Conservation (phyloP, 495 filamentous ascomycete species). For the Tricharina praecox region DNA sequence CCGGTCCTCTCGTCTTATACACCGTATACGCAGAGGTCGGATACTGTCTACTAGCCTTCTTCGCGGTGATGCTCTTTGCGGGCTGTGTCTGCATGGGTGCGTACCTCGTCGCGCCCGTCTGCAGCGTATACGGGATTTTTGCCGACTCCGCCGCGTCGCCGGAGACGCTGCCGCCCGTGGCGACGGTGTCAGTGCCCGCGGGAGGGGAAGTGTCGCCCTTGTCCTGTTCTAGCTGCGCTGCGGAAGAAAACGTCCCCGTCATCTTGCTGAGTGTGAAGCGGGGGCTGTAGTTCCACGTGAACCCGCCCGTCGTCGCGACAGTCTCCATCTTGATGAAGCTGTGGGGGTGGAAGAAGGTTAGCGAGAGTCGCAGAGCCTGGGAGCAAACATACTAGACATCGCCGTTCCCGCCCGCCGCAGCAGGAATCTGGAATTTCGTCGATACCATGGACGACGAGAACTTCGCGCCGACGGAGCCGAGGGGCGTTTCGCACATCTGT, state of each 20-base stretch:
- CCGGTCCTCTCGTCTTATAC: constrained; percentile 40
- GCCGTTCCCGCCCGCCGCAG: constrained; percentile 33
- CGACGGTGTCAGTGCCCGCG: constrained; percentile 24
- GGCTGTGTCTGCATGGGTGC: constrained; percentile 58
- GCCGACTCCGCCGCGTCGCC: neutral
- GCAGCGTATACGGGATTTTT: constrained; percentile 42
- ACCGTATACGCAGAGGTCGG: constrained; percentile 45
- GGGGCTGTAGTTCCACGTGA: constrained; percentile 41
- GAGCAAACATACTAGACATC: constrained; percentile 45
- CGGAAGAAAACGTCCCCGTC: constrained; percentile 43
- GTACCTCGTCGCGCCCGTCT: constrained; percentile 48
- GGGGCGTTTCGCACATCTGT: constrained; percentile 11
- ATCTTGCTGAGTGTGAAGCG: constrained; percentile 52
- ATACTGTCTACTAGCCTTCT: constrained; percentile 35
- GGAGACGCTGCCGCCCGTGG: neutral
- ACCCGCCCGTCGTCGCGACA: constrained; percentile 34
- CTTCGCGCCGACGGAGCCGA: constrained; percentile 32
- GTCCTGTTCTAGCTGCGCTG: constrained; percentile 33
- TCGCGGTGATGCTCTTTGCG: constrained; percentile 44
- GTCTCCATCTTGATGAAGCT: constrained; percentile 53
- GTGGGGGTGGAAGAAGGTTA: neutral
- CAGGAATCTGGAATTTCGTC: constrained; percentile 35
- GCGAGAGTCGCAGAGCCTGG: constrained; percentile 8
- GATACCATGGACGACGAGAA: constrained; percentile 36
- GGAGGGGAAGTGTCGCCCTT: constrained; percentile 32